Evolutionary conservation across 441 rosid species (phyloP), one percentile per base, ranked within the genome.

Genomic region (Theobroma grandiflorum): DNA sequence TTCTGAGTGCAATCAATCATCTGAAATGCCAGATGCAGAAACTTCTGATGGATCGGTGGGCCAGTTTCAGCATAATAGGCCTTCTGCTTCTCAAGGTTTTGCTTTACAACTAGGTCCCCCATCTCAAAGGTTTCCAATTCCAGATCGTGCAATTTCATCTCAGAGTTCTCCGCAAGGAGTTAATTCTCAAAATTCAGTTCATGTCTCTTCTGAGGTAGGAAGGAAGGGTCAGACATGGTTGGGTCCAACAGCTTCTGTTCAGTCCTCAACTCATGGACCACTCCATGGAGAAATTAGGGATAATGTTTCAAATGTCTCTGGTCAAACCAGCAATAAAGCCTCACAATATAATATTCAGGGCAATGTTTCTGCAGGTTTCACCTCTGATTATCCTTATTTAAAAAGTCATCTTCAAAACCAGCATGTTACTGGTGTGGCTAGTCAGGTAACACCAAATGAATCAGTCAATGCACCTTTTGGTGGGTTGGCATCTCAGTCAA

Each of bases 51-150:
- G 89, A 61, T 87, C 89, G 72, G 80, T 85, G 82, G 88, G 86
- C 78, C 92, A 86, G 38, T 79, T 85, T 80, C 85, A 82, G 82
- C 86, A 78, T 59, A 84, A 79, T 81, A 92, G 84, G 79, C 82
- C 91, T 75, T 85, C 90, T 82, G 81, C 84, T 84, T 85, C 96
- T 76, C 96, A 91, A 81, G 93, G 96, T 67, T 93, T 93, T 88
- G 90, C 90, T 82, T 89, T 96, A 78, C 97, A 89, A 79, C 87
- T 94, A 79, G 97, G 86, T 64, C 98, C 94, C n/a, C 96, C 97
- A 47, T 93, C 99, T 78, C 98, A 94, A 84, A 85, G 82, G 79
- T 79, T 84, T 76, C 79, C 86, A 64, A 69, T 75, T 82, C 82
- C 84, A 61, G 91, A 87, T 81, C 83, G 55, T 67, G 55, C 75